Percentiles rank a stretch among this genome's conserved stretches.
phyloP scores from a whole-genome alignment of 176 grass and related monocot species.

The Oryza officinalis region DNA sequence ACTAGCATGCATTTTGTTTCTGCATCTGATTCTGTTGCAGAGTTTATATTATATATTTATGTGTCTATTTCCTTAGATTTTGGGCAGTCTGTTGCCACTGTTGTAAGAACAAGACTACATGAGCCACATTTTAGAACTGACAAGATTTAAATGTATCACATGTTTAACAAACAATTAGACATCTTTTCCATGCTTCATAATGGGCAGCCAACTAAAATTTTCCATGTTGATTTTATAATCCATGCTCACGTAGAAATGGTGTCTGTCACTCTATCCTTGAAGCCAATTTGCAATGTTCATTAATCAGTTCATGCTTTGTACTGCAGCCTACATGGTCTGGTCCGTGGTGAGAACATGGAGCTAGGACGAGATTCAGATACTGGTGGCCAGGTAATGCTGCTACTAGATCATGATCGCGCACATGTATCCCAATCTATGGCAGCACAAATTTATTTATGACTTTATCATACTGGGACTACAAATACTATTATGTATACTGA shows the following conservation, averaged over 20 bases:
- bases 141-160: conserved; percentile 15
- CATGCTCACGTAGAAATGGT: background rate
- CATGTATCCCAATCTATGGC: background rate
- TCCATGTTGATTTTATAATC: conserved; percentile 1
- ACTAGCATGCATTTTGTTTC: background rate
- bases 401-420: background rate
- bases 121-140: conserved; percentile 9
- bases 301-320: conserved; percentile 23
- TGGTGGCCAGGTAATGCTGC: conserved; percentile 70
- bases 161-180: background rate
- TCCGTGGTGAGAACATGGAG: conserved; percentile 86
- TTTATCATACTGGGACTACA: background rate
- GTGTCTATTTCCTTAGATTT: background rate
- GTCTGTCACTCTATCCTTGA: background rate
- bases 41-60: background rate
- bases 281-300: background rate
- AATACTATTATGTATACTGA: background rate
- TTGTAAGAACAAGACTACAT: background rate
- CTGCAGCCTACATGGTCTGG: conserved; percentile 73
- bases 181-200: background rate
- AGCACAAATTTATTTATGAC: conserved; percentile 8
- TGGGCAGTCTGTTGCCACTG: background rate
- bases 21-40: background rate
- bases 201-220: background rate
- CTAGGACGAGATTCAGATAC: conserved; percentile 87